Evolutionary conservation across 2,329 filamentous ascomycete species (phyloP), one percentile per base, ranked within the genome.

Genomic region (Trichoderma koningii): DNA sequence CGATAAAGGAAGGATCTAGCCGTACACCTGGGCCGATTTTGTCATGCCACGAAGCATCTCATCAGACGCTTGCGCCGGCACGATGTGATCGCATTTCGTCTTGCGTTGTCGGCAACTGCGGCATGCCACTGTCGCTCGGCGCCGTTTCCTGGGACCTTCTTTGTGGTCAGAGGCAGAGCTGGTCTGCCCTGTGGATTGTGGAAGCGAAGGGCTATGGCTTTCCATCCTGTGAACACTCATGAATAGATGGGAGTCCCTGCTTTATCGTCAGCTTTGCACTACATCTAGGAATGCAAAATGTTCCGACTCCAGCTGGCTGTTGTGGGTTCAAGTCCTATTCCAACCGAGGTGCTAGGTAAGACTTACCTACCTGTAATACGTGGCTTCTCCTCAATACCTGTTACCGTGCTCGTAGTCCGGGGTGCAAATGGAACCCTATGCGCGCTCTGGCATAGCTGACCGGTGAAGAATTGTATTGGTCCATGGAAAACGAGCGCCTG

Each of bases 11-110:
- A n/a, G n/a, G 5, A 7, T 21, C 7, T 23, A 44, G 15, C 9
- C 26, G 15, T 62, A 62, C 59, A 44, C 48, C 23, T 62, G 59
- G 6, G 59, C 59, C 23, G 59, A 62, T 9, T 62, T 62, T 1
- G 59, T 62, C 59, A 62, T 62, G 5, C 59, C 59, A 3, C 59
- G 59, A 45, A 62, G 59, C 59, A 62, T 62, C 47, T 62, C 48
- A 15, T 62, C 59, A 10, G 59, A 53, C 21, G 59, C 59, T n/a
- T 62, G 59, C n/a, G 59, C 59, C 5, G 59, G 59, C 12, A 62
- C 59, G 26, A 62, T 62, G n/a, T 62, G 59, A 28, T 62, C 59
- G 38, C 59, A 62, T 62, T 62, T 62, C n/a, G 59, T 62, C 38
- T 62, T 62, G 23, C 59, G 59, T 14, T 62, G 59, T 14, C 59